Evolutionary conservation across 164 flowering plant genomes (phyloP).

Genomic region (Magnolia officinalis): DNA sequence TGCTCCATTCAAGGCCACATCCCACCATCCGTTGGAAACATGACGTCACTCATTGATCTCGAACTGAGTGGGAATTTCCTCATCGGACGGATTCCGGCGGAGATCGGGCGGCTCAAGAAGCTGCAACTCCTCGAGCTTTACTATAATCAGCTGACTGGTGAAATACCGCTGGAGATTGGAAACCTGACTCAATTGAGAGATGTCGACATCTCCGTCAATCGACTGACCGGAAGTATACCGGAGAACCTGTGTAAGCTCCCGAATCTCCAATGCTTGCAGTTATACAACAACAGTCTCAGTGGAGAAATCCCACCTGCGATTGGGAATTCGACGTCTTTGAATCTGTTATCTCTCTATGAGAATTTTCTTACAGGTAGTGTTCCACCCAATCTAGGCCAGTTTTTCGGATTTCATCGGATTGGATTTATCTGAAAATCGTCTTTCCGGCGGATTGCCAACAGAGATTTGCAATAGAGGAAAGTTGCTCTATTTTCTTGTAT

Average conservation of each 20-base stretch:
- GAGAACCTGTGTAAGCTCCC: constrained; percentile 65
- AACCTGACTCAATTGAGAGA: constrained; percentile 64
- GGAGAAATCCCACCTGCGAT: constrained; percentile 68
- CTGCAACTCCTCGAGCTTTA: constrained; percentile 70
- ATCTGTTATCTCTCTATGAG: constrained; percentile 54
- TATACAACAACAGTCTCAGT: constrained; percentile 78
- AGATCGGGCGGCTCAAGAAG: constrained; percentile 58
- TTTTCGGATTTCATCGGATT: constrained; percentile 43
- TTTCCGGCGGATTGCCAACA: constrained; percentile 69
- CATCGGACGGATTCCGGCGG: constrained; percentile 56
- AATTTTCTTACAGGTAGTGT: constrained; percentile 66
- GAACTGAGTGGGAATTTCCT: constrained; percentile 72
- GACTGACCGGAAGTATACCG: constrained; percentile 64
- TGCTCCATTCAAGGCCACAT: constrained; percentile 64
- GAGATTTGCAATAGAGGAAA: constrained; percentile 68
- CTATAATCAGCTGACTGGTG: constrained; percentile 64
- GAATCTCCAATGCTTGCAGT: constrained; percentile 52
- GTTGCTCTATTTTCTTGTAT: constrained; percentile 54
- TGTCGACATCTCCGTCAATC: constrained; percentile 74
- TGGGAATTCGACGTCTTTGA: constrained; percentile 58
- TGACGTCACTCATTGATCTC: constrained; percentile 70
- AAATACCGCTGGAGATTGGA: constrained; percentile 74
- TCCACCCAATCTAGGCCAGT: constrained; percentile 57
- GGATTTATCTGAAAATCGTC: constrained; percentile 73
- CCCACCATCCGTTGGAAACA: constrained; percentile 64